A percentile compares a stretch with the other conserved stretches of the same genome.
Conservation (phyloP, 208 protist genomes). For the Zelonia costaricensis region DNA sequence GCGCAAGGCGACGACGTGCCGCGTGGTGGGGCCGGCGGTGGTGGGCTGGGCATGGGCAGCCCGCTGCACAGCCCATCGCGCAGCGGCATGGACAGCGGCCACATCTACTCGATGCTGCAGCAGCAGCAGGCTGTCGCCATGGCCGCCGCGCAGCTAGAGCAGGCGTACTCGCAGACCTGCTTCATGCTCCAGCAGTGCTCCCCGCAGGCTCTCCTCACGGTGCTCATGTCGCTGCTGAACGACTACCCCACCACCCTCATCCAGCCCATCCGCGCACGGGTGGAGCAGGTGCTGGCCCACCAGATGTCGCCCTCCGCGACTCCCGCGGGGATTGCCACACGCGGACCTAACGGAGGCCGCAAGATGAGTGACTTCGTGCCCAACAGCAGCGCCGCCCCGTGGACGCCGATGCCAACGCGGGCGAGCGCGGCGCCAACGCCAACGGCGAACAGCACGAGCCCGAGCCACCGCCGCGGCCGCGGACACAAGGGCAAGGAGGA, state of each 20-base stretch:
- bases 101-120: constrained; percentile 34
- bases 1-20: constrained; percentile 27
- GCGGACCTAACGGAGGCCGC: constrained; percentile 4
- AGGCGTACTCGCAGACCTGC: constrained; percentile 60
- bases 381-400: constrained; percentile 40
- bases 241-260: constrained; percentile 61
- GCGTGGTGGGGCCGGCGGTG: too few relatives aligned
- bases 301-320: constrained; percentile 29
- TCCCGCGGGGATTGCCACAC: constrained; percentile 2
- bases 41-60: too few relatives aligned
- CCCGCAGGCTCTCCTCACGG: constrained; percentile 49
- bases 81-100: constrained; percentile 39
- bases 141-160: constrained; percentile 57
- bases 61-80: constrained; percentile 17
- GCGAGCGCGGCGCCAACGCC: constrained; percentile 21
- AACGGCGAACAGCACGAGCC: constrained; percentile 32
- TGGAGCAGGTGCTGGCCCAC: constrained; percentile 54
- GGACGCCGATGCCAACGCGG: constrained; percentile 32
- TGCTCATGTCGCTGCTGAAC: constrained; percentile 72
- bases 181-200: constrained; percentile 63
- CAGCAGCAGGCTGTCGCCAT: constrained; percentile 51
- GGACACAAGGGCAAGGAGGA: constrained; percentile 69
- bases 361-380: constrained; percentile 29
- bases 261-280: constrained; percentile 45
- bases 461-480: constrained; percentile 38